phyloP scores from a whole-genome alignment of 2,329 filamentous ascomycete species.

The Alternaria triticina region DNA sequence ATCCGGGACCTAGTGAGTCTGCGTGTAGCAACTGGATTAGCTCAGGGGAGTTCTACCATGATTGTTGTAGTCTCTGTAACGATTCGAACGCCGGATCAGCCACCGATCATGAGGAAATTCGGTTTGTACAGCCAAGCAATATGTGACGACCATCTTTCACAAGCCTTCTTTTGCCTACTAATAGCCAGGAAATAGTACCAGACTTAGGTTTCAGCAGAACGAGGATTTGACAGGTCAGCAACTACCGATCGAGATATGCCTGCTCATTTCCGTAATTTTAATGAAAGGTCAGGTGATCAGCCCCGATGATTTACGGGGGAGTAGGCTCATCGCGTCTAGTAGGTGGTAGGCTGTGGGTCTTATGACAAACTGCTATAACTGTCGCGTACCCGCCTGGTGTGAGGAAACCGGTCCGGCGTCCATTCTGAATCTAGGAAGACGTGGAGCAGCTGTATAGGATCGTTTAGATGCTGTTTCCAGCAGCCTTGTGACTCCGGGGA shows the following conservation, averaged over 20 bases:
- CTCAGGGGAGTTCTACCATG: not conserved
- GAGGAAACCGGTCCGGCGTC: not conserved
- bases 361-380: not conserved
- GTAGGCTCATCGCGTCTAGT: not conserved
- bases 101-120: not conserved
- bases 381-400: not conserved
- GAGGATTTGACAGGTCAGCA: not conserved
- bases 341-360: not conserved
- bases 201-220: constrained; percentile 15
- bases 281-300: constrained; percentile 14
- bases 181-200: constrained; percentile 8
- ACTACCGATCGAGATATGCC: constrained; percentile 29
- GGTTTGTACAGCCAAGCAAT: not conserved
- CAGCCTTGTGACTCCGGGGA: not conserved
- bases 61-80: not conserved
- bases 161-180: not conserved
- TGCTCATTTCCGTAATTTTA: constrained; percentile 28
- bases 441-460: not conserved
- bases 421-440: not conserved
- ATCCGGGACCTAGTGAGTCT: not conserved
- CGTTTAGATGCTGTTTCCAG: not conserved
- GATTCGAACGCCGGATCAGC: not conserved
- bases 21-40: not conserved
- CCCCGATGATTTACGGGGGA: constrained; percentile 16
- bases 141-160: not conserved